Conservation (phyloP, 179 eudicot genomes). For the Heliamphora pulchella region DNA sequence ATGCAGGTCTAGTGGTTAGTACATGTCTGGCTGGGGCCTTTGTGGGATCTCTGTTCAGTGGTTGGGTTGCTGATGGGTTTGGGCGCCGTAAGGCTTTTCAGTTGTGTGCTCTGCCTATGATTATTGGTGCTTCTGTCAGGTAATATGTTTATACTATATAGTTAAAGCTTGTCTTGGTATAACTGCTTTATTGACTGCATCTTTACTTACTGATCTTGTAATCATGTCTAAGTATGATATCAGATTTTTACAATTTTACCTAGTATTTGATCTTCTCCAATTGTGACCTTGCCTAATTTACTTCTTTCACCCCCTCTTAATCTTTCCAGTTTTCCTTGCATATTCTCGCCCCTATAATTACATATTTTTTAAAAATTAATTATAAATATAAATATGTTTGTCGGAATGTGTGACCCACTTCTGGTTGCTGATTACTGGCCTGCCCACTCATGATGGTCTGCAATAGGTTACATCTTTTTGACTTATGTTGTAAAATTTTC, state of each 20-base stretch:
- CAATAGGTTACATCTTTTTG: neutral
- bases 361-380: no score
- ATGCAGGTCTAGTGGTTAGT: conserved; percentile 69
- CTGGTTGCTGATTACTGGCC: neutral
- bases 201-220: neutral
- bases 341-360: no score
- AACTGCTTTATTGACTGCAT: neutral
- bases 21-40: conserved; percentile 83
- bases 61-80: conserved; percentile 78
- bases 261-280: neutral
- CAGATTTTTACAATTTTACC: no score
- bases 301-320: neutral
- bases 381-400: neutral
- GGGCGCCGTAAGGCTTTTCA: conserved; percentile 87
- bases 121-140: conserved; percentile 64
- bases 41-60: conserved; percentile 77
- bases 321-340: no score
- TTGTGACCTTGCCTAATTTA: neutral
- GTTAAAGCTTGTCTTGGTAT: neutral
- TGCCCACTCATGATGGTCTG: neutral
- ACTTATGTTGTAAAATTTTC: neutral
- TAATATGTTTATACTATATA: neutral
- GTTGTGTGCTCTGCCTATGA: conserved; percentile 76
- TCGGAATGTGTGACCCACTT: no score
- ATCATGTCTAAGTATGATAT: neutral